These are phyloP conservation scores for Botryotinia calthae DNA, from an alignment of 2,329 filamentous ascomycete species.

Conservation along the genomic window DNA sequence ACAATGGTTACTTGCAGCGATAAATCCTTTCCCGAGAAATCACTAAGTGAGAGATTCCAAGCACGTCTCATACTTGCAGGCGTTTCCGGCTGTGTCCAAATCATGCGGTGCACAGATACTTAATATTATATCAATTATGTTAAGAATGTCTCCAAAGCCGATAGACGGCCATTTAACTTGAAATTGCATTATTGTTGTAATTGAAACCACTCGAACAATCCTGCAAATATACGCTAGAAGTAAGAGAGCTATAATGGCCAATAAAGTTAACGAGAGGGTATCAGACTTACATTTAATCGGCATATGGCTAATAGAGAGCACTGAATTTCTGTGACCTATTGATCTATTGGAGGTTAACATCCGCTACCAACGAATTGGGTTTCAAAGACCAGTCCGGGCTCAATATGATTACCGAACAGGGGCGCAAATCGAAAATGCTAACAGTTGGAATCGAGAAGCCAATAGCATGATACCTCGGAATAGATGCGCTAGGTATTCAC, in stretches of 20 bases:
- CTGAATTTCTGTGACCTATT: neutral
- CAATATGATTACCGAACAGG: neutral
- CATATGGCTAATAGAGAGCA: neutral
- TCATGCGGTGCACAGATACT: neutral
- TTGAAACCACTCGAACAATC: neutral
- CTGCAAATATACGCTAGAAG: neutral
- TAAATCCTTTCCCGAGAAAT: neutral
- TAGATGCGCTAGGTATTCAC: neutral
- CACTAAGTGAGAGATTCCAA: neutral
- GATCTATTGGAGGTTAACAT: neutral
- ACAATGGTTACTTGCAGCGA: neutral
- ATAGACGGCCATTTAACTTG: neutral
- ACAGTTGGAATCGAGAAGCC: neutral
- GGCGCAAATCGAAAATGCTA: neutral
- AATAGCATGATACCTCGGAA: neutral
- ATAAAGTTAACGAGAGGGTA: neutral
- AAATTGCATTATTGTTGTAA: neutral
- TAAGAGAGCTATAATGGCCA: neutral
- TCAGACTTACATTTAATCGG: neutral
- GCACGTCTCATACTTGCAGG: too few relatives aligned
- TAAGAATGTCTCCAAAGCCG: neutral
- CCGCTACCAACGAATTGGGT: neutral
- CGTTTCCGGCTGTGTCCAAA: neutral
- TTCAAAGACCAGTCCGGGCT: neutral
- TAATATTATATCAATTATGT: neutral